A percentile compares a stretch with the other conserved stretches of the same genome.
Evolutionary conservation across 306 rosid genomes (phyloP).

Genomic region (Rubus parviflorus): DNA sequence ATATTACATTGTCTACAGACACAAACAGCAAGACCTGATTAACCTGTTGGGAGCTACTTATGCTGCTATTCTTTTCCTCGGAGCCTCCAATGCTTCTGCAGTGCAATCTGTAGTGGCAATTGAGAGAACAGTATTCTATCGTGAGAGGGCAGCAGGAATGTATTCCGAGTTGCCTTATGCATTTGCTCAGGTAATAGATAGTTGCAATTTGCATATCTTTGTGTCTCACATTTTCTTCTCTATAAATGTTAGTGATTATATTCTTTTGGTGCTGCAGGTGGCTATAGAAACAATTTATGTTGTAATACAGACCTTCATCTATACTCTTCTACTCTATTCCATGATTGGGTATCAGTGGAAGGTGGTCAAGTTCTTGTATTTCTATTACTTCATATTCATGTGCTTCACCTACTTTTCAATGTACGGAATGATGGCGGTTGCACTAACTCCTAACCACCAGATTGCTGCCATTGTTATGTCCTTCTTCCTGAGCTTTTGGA

Average conservation of each 20-base stretch:
- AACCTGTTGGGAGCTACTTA: slow-evolving; percentile 48
- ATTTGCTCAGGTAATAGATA: slow-evolving; percentile 42
- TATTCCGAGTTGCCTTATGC: slow-evolving; percentile 46
- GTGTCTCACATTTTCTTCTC: neutral
- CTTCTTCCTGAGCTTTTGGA: slow-evolving; percentile 62
- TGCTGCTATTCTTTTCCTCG: slow-evolving; percentile 43
- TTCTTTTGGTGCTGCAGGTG: slow-evolving; percentile 40
- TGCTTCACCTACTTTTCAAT: slow-evolving; percentile 59
- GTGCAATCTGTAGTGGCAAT: slow-evolving; percentile 44
- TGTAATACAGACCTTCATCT: slow-evolving; percentile 41
- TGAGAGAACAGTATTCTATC: slow-evolving; percentile 49
- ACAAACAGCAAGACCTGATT: slow-evolving; percentile 31
- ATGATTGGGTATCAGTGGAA: slow-evolving; percentile 59
- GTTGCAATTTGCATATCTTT: neutral
- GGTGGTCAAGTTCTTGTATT: slow-evolving; percentile 44
- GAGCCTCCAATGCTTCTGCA: slow-evolving; percentile 41
- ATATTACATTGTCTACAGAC: slow-evolving; percentile 15
- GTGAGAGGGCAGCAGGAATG: slow-evolving; percentile 55
- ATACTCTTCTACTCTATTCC: slow-evolving; percentile 39
- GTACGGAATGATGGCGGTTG: slow-evolving; percentile 68
- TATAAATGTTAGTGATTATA: neutral
- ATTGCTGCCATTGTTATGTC: slow-evolving; percentile 51
- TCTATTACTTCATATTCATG: slow-evolving; percentile 64
- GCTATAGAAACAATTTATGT: slow-evolving; percentile 58
- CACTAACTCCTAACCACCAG: slow-evolving; percentile 57